These are phyloP conservation scores for Paratinospora sagittata DNA, from an alignment of 164 flowering plant species.

Conservation along the genomic window DNA sequence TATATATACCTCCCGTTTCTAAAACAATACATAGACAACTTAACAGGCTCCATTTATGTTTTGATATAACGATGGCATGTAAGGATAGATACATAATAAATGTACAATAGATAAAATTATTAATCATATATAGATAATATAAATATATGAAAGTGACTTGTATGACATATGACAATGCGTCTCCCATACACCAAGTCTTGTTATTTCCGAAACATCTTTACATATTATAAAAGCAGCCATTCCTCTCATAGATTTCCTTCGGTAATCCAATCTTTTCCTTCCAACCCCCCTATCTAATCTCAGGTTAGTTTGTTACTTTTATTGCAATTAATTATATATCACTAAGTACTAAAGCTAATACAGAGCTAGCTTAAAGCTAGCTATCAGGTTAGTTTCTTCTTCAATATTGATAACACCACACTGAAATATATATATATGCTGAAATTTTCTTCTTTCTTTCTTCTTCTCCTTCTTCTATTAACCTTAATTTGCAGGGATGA, in stretches of 20 bases:
- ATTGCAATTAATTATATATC: too few relatives aligned
- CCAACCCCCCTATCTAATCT: background rate
- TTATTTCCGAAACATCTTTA: conserved; percentile 11
- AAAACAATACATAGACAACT: too few relatives aligned
- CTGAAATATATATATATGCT: too few relatives aligned
- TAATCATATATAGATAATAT: background rate
- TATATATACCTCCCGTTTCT: too few relatives aligned
- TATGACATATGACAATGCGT: conserved; percentile 11
- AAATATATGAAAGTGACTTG: background rate
- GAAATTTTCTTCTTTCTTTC: too few relatives aligned
- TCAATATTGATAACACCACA: background rate
- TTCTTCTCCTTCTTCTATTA: too few relatives aligned
- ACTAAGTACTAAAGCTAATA: too few relatives aligned
- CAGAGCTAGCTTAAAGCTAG: background rate
- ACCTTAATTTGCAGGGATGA: conserved; percentile 1
- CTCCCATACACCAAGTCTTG: conserved; percentile 19
- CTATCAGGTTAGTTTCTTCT: background rate
- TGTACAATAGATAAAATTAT: background rate
- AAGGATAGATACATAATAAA: background rate
- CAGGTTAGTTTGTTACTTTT: conserved; percentile 2
- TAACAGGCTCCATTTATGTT: too few relatives aligned
- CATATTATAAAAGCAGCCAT: conserved; percentile 20
- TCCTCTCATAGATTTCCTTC: conserved; percentile 1
- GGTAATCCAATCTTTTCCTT: background rate
- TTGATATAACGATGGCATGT: too few relatives aligned